phyloP scores from a whole-genome alignment of 2,329 filamentous ascomycete species.

The Penicillium glabrum region DNA sequence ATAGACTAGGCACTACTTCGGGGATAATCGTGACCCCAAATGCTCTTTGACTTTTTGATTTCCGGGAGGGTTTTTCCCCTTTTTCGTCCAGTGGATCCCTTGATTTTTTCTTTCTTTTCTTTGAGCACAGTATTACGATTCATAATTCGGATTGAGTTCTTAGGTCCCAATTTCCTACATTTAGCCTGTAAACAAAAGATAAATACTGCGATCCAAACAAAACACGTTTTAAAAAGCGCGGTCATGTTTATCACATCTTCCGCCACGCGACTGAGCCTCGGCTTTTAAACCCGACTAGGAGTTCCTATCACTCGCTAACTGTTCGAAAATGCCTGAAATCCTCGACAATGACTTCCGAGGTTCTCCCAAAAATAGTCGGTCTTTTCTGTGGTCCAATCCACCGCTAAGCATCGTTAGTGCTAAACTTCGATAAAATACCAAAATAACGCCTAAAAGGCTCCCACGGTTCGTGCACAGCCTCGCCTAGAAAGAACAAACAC shows the following conservation, averaged over 20 bases:
- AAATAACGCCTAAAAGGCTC: background rate
- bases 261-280: constrained; percentile 4
- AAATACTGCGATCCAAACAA: background rate
- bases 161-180: no score
- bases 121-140: background rate
- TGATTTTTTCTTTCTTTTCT: background rate
- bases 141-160: background rate
- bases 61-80: background rate
- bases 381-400: no score
- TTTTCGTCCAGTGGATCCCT: background rate
- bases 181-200: background rate
- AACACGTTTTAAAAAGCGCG: background rate
- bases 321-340: no score
- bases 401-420: no score
- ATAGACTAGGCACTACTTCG: background rate
- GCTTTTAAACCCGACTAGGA: background rate
- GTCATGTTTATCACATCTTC: background rate
- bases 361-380: no score
- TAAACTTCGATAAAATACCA: no score
- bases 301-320: background rate
- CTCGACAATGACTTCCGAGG: no score
- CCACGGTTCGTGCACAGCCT: background rate
- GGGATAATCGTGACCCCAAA: background rate
- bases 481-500: no score
- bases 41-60: background rate